Percentiles rank a stretch among this genome's conserved stretches.
Evolutionary conservation across 2,329 filamentous ascomycete genomes (phyloP).

Genomic region (Colletotrichum eremochloae): DNA sequence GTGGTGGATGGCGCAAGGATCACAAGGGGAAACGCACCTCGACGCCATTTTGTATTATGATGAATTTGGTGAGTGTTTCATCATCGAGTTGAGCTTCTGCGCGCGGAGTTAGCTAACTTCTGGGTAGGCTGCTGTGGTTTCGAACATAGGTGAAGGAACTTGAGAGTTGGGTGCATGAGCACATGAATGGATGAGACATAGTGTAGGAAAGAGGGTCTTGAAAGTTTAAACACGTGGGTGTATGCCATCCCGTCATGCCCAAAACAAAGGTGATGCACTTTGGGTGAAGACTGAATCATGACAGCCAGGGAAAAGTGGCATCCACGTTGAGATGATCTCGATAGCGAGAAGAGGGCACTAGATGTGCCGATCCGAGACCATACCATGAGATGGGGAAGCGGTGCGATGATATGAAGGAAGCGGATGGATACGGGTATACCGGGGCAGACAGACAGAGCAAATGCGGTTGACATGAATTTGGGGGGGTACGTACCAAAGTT

Average conservation of each 20-base stretch:
- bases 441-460: constrained; percentile 13
- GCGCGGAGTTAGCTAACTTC: constrained; percentile 13
- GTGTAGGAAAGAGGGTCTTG: neutral
- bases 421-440: constrained; percentile 3
- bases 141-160: neutral
- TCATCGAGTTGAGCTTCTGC: constrained; percentile 38
- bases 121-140: neutral
- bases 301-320: constrained; percentile 13
- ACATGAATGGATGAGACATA: constrained; percentile 22
- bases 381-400: constrained; percentile 1
- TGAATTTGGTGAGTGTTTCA: constrained; percentile 43
- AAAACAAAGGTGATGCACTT: constrained; percentile 40
- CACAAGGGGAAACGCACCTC: constrained; percentile 56
- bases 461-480: constrained; percentile 1
- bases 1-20: constrained; percentile 16
- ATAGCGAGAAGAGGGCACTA: constrained; percentile 7
- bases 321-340: constrained; percentile 19
- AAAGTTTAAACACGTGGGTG: constrained; percentile 37
- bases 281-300: constrained; percentile 35
- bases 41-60: constrained; percentile 66
- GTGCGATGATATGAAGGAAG: constrained; percentile 5
- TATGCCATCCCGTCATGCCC: constrained; percentile 38
- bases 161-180: constrained; percentile 6
- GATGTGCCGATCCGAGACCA: constrained; percentile 6
- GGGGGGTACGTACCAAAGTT: constrained; percentile 24